These are phyloP conservation scores for Drechslerella coelobrocha DNA, from an alignment of 2,329 filamentous ascomycete species.

Conservation along the genomic window DNA sequence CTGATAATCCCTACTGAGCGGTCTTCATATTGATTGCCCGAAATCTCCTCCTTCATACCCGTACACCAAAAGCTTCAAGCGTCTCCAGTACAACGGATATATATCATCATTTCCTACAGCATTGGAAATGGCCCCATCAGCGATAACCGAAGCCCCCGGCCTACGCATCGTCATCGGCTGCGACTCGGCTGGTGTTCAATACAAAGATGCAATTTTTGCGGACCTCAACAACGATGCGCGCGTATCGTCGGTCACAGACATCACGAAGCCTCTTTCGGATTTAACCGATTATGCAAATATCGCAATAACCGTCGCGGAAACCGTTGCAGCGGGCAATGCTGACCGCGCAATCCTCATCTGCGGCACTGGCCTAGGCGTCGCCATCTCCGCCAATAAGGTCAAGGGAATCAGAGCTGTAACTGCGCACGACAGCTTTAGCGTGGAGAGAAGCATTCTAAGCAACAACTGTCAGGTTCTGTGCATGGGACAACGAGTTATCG, in stretches of 20 bases:
- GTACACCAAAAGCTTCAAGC: too few relatives aligned
- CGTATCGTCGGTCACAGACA: constrained; percentile 35
- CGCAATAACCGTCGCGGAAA: constrained; percentile 55
- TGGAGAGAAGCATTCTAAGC: constrained; percentile 79
- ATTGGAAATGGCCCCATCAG: constrained; percentile 44
- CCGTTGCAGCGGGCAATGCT: constrained; percentile 69
- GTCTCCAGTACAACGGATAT: too few relatives aligned
- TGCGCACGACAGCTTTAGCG: constrained; percentile 83
- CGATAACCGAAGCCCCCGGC: constrained; percentile 11
- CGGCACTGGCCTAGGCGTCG: constrained; percentile 84
- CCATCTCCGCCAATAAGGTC: constrained; percentile 88
- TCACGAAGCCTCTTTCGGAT: constrained; percentile 55
- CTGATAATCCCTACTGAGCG: too few relatives aligned
- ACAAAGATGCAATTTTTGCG: constrained; percentile 39
- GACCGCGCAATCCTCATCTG: constrained; percentile 84
- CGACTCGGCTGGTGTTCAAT: constrained; percentile 43
- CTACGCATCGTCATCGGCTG: constrained; percentile 47
- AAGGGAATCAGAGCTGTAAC: constrained; percentile 85
- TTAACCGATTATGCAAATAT: constrained; percentile 33
- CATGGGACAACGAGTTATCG: constrained; percentile 83
- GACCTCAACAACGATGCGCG: constrained; percentile 28
- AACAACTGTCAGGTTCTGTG: constrained; percentile 89
- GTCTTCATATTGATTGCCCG: too few relatives aligned
- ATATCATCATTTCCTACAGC: too few relatives aligned
- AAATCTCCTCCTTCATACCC: too few relatives aligned